phyloP scores from a whole-genome alignment of 2,329 filamentous ascomycete genomes.

The Botrytis aclada region DNA sequence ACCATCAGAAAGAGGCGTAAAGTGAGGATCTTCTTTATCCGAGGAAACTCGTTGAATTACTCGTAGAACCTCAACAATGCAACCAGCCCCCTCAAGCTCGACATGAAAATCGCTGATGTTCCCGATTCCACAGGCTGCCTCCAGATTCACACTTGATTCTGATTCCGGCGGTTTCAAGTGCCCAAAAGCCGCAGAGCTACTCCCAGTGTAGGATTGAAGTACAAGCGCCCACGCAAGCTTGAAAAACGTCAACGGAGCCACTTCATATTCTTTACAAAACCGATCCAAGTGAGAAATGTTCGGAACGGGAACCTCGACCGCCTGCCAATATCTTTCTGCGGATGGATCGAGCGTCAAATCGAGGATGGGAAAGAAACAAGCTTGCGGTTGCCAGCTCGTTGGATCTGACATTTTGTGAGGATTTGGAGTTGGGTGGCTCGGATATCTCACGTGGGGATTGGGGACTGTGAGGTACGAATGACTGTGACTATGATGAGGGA shows the following conservation, averaged over 20 bases:
- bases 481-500: neutral
- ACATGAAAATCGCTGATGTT: neutral
- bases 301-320: neutral
- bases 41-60: neutral
- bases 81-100: neutral
- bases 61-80: neutral
- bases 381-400: neutral
- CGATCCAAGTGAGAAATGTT: neutral
- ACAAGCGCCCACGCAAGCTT: constrained; percentile 41
- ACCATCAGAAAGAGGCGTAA: neutral
- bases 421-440: neutral
- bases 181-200: constrained; percentile 42
- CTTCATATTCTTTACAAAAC: neutral
- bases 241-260: constrained; percentile 1
- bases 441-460: too few relatives aligned
- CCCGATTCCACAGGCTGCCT: neutral
- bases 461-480: neutral
- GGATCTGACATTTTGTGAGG: neutral
- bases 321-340: constrained; percentile 6
- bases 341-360: neutral
- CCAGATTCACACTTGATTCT: neutral
- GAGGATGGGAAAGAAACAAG: constrained; percentile 15
- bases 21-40: neutral
- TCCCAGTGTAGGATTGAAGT: constrained; percentile 39
- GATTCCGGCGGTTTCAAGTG: constrained; percentile 37